Evolutionary conservation across 495 filamentous ascomycete species (phyloP).

Genomic region (Immersiella caudata): DNA sequence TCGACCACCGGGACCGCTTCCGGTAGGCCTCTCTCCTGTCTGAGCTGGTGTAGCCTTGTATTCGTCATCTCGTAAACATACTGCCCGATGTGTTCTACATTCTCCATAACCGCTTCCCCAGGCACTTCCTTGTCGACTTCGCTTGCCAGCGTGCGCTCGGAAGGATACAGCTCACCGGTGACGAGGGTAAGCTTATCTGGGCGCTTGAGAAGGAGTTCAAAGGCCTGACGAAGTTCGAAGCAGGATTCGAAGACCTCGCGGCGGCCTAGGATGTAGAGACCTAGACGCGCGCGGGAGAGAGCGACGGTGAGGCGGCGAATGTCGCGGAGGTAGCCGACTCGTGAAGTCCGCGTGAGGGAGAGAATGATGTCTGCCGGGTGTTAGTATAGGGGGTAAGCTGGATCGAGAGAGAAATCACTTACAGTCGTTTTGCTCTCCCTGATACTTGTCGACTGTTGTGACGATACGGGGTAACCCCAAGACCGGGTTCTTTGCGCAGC

Average conservation of each 20-base stretch:
- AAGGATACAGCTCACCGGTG: constrained; percentile 83
- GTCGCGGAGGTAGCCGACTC: constrained; percentile 91
- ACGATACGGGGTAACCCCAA: constrained; percentile 92
- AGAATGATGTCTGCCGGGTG: constrained; percentile 78
- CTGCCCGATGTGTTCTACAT: constrained; percentile 92
- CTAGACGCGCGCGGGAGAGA: constrained; percentile 89
- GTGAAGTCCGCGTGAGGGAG: constrained; percentile 83
- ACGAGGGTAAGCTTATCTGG: constrained; percentile 79
- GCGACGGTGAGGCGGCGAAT: constrained; percentile 93
- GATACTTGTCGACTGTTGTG: constrained; percentile 96
- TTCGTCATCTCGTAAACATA: constrained; percentile 97
- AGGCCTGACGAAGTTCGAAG: constrained; percentile 84
- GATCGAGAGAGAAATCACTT: constrained; percentile 42
- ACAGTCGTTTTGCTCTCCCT: constrained; percentile 99
- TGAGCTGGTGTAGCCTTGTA: constrained; percentile 67
- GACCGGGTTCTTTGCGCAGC: constrained; percentile 78
- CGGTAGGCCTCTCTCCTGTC: constrained; percentile 44
- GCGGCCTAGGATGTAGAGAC: constrained; percentile 90
- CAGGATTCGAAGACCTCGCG: constrained; percentile 87
- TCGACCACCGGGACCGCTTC: constrained; percentile 35
- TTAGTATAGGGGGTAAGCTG: constrained; percentile 20
- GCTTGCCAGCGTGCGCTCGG: constrained; percentile 59
- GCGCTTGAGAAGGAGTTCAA: constrained; percentile 70
- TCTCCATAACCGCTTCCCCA: constrained; percentile 71
- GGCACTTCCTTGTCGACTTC: constrained; percentile 56